Evolutionary conservation across 352 stramenopile species (phyloP).

Genomic region (Salisapilia sapeloensis): DNA sequence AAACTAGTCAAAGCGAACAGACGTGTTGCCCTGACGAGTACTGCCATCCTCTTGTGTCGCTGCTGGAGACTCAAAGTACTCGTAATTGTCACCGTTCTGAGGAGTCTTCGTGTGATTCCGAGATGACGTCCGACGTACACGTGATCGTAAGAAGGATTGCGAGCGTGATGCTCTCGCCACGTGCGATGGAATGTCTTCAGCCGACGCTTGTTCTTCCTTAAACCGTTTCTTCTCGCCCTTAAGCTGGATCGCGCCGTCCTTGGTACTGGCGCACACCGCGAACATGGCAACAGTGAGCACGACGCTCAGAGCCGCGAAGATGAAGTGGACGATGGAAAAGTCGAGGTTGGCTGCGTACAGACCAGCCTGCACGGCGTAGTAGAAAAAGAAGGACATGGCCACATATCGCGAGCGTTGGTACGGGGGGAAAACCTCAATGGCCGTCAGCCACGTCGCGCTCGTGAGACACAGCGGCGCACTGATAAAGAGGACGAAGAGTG

Average conservation of each 20-base stretch:
- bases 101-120: conserved; percentile 30
- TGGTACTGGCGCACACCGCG: conserved; percentile 55
- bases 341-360: conserved; percentile 46
- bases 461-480: conserved; percentile 51
- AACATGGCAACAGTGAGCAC: conserved; percentile 68
- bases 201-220: conserved; percentile 27
- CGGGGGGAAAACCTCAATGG: conserved; percentile 71
- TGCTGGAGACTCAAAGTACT: conserved; percentile 65
- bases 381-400: conserved; percentile 49
- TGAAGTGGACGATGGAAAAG: conserved; percentile 59
- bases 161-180: conserved; percentile 40
- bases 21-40: too few relatives aligned
- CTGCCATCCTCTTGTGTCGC: too few relatives aligned
- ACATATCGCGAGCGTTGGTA: conserved; percentile 59
- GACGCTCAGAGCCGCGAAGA: conserved; percentile 47
- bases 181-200: conserved; percentile 26
- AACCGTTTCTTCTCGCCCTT: conserved; percentile 72
- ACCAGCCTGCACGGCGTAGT: conserved; percentile 51
- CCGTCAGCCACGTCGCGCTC: conserved; percentile 66
- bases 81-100: conserved; percentile 44
- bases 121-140: conserved; percentile 37
- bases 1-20: too few relatives aligned
- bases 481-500: conserved; percentile 48
- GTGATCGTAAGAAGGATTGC: conserved; percentile 67
- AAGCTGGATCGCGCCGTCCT: conserved; percentile 68